Evolutionary conservation across 208 protist genomes (phyloP).

Genomic region (Trichomonas vaginalis): DNA sequence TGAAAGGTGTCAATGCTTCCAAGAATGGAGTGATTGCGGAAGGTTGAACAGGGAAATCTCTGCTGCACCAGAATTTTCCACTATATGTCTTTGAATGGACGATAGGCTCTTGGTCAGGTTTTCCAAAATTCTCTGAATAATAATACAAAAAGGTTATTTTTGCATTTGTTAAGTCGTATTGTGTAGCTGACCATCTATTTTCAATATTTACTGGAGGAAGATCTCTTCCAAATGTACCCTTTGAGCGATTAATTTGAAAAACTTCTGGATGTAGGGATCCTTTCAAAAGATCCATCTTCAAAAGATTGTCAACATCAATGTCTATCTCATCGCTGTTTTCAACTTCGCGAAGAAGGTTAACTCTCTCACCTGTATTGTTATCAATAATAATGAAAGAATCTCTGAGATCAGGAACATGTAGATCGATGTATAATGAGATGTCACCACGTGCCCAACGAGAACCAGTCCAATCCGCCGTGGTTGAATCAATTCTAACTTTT

Average conservation of each 20-base stretch:
- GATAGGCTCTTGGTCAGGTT: background rate
- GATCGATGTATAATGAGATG: background rate
- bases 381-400: background rate
- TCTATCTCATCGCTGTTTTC: background rate
- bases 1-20: background rate
- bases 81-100: background rate
- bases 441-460: background rate
- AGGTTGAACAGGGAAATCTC: background rate
- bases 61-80: background rate
- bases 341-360: background rate
- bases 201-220: background rate
- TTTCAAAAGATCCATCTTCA: slow-evolving; percentile 9
- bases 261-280: background rate
- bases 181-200: background rate
- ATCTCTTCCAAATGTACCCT: background rate
- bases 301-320: background rate
- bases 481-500: background rate
- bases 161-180: background rate
- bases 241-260: background rate
- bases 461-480: background rate
- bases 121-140: background rate
- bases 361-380: background rate
- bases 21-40: background rate
- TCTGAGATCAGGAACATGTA: background rate
- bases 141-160: background rate